Evolutionary conservation across 2,329 filamentous ascomycete genomes (phyloP), one percentile per base, ranked within the genome.

Genomic region (Xylariaceae sp.): DNA sequence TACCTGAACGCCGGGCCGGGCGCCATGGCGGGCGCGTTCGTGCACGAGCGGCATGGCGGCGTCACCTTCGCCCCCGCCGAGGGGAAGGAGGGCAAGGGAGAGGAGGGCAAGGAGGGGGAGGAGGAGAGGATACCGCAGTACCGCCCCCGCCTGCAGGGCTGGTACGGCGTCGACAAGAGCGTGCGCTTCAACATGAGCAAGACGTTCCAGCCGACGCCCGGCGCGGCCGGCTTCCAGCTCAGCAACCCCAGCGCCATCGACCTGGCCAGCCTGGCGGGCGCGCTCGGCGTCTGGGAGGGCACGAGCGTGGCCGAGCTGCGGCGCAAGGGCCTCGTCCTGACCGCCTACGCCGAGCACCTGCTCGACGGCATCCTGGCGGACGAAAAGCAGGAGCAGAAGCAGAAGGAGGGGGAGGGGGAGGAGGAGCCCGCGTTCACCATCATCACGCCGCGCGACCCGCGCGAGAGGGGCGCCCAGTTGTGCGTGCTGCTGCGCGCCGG

Each of bases 1-100:
- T 94, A 94, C 63, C 73, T 94, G 56, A 94, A 94, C 54, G 78
- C 80, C 17, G 88, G 88, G 0, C 86, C 88, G 0, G 88, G 88
- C 4, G 72, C 79, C 12, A 93, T 93, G 43, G 86, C 76, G 1
- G 87, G 82, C 0, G 65, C 81, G 1, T 94, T 88, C 45, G 82
- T 94, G 7, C 86, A 94, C 56, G 76, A 85, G 52, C 68, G 65
- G 24, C 82, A 93, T 53, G 77, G 81, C 25, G 56, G 57, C 16
- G 77, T 84, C 9, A 10, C 5, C 15, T 29, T 29, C 15, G 15
- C 7, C 15, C 13, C n/a, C 6, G 15, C n/a, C 19, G 58, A 61
- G 24, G 53, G 52, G 17, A 58, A 61, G 24, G 53, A 52, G 17
- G 58, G 63, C n/a, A 55, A 57, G 12, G n/a, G n/a, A n/a, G n/a